Conservation (phyloP, 306 rosid genomes). For the Fagus sylvatica region DNA sequence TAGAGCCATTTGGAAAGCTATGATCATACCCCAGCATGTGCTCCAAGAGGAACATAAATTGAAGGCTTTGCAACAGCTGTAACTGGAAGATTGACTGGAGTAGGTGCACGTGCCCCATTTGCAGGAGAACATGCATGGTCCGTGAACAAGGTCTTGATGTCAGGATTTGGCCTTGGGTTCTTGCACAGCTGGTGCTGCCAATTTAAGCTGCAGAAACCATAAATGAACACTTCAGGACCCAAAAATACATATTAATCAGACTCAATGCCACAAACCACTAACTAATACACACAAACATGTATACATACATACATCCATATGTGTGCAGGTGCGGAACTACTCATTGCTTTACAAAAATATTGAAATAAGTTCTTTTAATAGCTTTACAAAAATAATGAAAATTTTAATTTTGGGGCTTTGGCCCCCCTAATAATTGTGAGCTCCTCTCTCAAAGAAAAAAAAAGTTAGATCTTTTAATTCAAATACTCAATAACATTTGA, state of each 20-base stretch:
- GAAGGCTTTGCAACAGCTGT: constrained; percentile 80
- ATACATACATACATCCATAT: no score
- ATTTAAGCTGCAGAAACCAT: constrained; percentile 66
- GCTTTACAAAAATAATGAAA: no score
- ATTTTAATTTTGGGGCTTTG: no score
- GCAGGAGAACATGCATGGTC: constrained; percentile 73
- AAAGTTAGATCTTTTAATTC: no score
- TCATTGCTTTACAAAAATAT: no score
- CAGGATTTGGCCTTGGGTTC: constrained; percentile 74
- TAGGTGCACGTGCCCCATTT: constrained; percentile 65
- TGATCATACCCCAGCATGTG: constrained; percentile 61
- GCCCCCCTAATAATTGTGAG: no score
- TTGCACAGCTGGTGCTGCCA: constrained; percentile 96
- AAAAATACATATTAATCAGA: constrained; percentile 13
- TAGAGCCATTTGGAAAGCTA: background rate
- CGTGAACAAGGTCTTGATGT: constrained; percentile 70
- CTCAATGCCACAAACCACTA: constrained; percentile 5
- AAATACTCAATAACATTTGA: no score
- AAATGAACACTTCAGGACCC: constrained; percentile 13
- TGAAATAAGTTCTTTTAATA: no score
- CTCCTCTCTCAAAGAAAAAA: no score
- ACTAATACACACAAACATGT: background rate
- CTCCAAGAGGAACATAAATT: constrained; percentile 65
- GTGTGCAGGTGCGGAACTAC: no score
- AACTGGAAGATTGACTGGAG: constrained; percentile 76